These are phyloP conservation scores for Avena eriantha DNA, from an alignment of 176 grass and related monocot genomes.

Conservation along the genomic window DNA sequence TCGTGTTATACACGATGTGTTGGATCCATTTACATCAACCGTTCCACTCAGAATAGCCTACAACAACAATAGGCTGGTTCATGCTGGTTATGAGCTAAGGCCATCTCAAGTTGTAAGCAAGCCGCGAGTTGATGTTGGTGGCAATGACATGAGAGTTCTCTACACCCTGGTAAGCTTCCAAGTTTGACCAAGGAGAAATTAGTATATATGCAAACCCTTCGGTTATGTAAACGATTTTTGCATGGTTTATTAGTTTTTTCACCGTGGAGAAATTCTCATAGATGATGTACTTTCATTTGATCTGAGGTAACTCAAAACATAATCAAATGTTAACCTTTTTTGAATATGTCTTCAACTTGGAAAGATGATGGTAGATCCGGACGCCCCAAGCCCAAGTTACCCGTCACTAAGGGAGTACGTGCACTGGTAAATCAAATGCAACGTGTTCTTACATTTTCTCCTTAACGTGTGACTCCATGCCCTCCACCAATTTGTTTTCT, in stretches of 20 bases:
- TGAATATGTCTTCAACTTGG: not conserved
- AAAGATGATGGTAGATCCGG: conserved; percentile 77
- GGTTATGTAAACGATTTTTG: not conserved
- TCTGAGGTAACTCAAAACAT: not conserved
- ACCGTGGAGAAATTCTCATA: not conserved
- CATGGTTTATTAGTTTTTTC: not conserved
- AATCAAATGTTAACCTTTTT: conserved; percentile 22
- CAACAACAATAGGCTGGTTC: conserved; percentile 45
- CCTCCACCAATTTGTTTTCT: no score
- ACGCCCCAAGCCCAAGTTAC: conserved; percentile 72
- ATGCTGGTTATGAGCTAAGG: conserved; percentile 51
- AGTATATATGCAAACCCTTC: conserved; percentile 15
- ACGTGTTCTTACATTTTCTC: not conserved
- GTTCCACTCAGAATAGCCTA: conserved; percentile 59
- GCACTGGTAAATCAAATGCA: conserved; percentile 64
- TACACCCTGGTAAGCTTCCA: conserved; percentile 68
- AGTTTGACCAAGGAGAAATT: not conserved
- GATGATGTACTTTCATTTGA: not conserved
- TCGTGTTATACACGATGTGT: conserved; percentile 61
- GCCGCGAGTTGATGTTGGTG: conserved; percentile 64
- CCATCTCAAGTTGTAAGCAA: conserved; percentile 51
- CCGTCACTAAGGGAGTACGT: conserved; percentile 81
- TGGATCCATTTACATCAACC: conserved; percentile 54
- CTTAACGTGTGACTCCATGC: not conserved
- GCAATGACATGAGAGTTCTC: conserved; percentile 63